Evolutionary conservation across 345 rosid species (phyloP), one percentile per base, ranked within the genome.

Genomic region (Mallotus nudiflorus): DNA sequence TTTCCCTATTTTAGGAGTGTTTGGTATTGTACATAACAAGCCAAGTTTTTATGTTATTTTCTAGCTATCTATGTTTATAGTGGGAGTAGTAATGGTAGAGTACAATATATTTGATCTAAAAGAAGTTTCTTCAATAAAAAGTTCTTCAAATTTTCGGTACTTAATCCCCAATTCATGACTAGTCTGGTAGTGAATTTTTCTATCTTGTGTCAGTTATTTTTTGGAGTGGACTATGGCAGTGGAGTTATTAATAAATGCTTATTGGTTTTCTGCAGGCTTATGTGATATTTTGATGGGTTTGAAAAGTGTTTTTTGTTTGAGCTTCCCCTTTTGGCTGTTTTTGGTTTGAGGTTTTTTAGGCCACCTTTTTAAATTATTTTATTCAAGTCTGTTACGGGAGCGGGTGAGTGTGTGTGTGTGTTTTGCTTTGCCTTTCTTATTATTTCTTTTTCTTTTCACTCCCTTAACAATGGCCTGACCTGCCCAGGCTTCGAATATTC

Each of bases 281-380:
- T 62, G n/a, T 4, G n/a, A 3, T 12, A 49, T 61, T 66, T 62
- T 69, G 62, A 73, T 68, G 72, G 64, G 42, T 42, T 66, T 79
- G 79, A 73, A 82, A 79, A 72, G 68, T 73, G 66, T 11, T 22
- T 68, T 79, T 82, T 73, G 81, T 79, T 82, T 64, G 73, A 60
- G 75, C 39, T 67, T 31, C 44, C 29, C 29, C 24, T 25, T 75
- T 53, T 71, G 75, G 83, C 69, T 58, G 53, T 42, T 75, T 72
- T 50, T 18, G 53, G 16, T 12, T 24, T 40, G 28, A 50, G 10
- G 40, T 49, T 67, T 6, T 52, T 10, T 51, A 10, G 35, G 42
- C 14, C 25, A 18, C 64, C 37, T 29, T 50, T 53, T 24, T 24
- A 55, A n/a, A n/a, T n/a, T n/a, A n/a, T n/a, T n/a, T n/a, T n/a